Evolutionary conservation across 176 grass and related monocot species (phyloP).

Genomic region (Eleusine indica): DNA sequence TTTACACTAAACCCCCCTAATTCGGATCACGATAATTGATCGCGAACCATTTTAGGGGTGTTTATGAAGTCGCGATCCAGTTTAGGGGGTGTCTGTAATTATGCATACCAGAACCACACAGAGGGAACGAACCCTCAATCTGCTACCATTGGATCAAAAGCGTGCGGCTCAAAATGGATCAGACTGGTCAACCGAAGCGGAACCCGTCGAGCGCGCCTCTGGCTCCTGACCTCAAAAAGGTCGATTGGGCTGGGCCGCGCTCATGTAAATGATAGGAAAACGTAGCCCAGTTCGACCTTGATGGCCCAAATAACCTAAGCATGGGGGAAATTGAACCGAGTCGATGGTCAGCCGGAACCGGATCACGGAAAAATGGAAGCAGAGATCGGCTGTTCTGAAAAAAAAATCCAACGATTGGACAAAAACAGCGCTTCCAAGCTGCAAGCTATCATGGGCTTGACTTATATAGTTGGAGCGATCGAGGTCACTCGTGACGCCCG

Average conservation of each 20-base stretch:
- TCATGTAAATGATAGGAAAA: neutral
- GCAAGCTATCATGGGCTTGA: constrained; percentile 20
- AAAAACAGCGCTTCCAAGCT: neutral
- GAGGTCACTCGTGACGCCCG: constrained; percentile 36
- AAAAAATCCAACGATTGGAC: constrained; percentile 13
- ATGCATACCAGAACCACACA: no score
- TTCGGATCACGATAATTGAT: no score
- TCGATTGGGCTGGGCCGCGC: neutral
- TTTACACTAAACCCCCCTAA: no score
- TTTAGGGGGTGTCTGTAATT: no score
- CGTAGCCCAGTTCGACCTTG: neutral
- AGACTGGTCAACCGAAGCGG: no score
- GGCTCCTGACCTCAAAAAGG: neutral
- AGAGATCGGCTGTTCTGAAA: neutral
- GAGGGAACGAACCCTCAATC: no score
- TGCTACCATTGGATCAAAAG: no score
- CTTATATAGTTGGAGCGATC: neutral
- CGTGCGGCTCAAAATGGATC: no score
- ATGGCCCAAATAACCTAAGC: neutral
- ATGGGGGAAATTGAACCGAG: neutral
- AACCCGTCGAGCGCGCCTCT: no score
- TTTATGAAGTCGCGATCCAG: no score
- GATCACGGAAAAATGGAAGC: neutral
- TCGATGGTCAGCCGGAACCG: neutral
- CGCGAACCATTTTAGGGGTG: no score